Evolutionary conservation across 441 rosid species (phyloP).

Genomic region (Oxalis stricta): DNA sequence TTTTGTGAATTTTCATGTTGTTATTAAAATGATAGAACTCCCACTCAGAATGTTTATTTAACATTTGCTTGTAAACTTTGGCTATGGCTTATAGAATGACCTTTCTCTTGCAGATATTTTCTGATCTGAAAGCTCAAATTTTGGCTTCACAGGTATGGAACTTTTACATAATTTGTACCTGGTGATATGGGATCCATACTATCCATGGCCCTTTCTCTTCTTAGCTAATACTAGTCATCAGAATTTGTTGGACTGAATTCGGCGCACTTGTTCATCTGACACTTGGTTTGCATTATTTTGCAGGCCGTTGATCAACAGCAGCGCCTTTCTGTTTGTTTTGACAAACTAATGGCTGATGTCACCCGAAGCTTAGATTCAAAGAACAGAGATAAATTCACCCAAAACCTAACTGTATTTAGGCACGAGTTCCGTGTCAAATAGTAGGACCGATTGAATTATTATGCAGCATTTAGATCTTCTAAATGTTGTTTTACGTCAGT

Average conservation of each 20-base stretch:
- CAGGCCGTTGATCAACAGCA: conserved; percentile 90
- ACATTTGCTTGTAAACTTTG: too few relatives aligned
- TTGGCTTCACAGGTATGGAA: conserved; percentile 81
- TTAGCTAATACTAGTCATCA: too few relatives aligned
- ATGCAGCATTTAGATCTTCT: too few relatives aligned
- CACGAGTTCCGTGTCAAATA: conserved; percentile 83
- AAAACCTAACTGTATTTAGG: conserved; percentile 74
- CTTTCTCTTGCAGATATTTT: conserved; percentile 59
- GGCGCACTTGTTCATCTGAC: conserved; percentile 1
- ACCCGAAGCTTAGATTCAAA: conserved; percentile 76
- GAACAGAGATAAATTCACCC: conserved; percentile 96
- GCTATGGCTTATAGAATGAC: too few relatives aligned
- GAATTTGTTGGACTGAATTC: background rate
- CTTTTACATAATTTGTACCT: background rate
- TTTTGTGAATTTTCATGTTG: too few relatives aligned
- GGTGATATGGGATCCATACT: background rate
- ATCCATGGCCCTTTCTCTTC: background rate
- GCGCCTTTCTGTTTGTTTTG: conserved; percentile 71
- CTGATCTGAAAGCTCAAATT: conserved; percentile 81
- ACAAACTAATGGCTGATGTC: conserved; percentile 85
- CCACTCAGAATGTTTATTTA: too few relatives aligned
- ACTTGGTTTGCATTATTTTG: conserved; percentile 12
- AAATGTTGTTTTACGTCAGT: too few relatives aligned
- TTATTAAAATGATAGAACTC: too few relatives aligned
- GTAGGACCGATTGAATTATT: too few relatives aligned